phyloP scores from a whole-genome alignment of 2,329 filamentous ascomycete genomes.

The Hirsutella minnesotensis region DNA sequence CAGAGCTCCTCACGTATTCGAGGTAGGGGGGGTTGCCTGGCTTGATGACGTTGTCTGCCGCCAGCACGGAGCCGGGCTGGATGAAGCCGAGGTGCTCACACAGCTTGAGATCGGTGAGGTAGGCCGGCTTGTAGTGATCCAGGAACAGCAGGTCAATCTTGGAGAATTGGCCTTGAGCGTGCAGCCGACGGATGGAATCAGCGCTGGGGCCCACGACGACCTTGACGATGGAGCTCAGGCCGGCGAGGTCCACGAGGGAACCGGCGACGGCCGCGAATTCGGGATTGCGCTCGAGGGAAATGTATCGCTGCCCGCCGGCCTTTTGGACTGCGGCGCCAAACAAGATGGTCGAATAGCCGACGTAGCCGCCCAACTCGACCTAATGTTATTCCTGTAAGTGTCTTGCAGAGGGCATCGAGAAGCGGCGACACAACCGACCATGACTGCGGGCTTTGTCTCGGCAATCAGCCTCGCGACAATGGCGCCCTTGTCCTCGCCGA shows the following conservation, averaged over 20 bases:
- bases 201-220: constrained; percentile 60
- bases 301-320: constrained; percentile 54
- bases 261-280: constrained; percentile 61
- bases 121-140: constrained; percentile 71
- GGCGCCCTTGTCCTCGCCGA: constrained; percentile 62
- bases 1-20: constrained; percentile 55
- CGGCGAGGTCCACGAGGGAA: constrained; percentile 61
- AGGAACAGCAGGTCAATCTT: constrained; percentile 64
- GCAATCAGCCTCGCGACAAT: constrained; percentile 59
- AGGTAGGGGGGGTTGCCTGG: constrained; percentile 61
- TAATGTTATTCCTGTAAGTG: constrained; percentile 3
- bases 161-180: constrained; percentile 36
- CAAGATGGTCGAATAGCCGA: constrained; percentile 70
- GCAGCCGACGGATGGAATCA: constrained; percentile 49
- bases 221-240: constrained; percentile 56
- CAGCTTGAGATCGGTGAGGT: constrained; percentile 62
- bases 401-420: neutral
- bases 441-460: constrained; percentile 51
- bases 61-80: constrained; percentile 47
- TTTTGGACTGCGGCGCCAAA: constrained; percentile 56
- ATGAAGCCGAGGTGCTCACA: constrained; percentile 61
- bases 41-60: constrained; percentile 59
- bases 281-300: constrained; percentile 61
- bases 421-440: constrained; percentile 29
- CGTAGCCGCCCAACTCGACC: constrained; percentile 69